A percentile compares a stretch with the other conserved stretches of the same genome.
Evolutionary conservation across 164 flowering plant species (phyloP).

Genomic region (Stephania japonica): DNA sequence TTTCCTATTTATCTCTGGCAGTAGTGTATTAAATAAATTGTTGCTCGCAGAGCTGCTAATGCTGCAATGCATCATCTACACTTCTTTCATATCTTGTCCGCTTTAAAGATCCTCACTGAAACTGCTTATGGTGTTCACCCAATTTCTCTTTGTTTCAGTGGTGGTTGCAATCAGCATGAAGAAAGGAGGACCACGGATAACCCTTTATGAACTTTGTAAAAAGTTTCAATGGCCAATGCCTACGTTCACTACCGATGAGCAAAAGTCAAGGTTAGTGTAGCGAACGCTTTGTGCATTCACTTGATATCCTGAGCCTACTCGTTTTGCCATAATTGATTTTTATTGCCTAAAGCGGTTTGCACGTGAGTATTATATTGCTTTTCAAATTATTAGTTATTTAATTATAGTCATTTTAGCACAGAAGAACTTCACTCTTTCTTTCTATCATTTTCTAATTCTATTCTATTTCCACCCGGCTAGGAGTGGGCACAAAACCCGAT

Average conservation of each 20-base stretch:
- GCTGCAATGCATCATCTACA: neutral
- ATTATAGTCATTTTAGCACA: no score
- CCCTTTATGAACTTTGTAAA: conserved; percentile 60
- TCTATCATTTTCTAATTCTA: no score
- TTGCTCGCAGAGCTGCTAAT: no score
- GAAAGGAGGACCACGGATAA: conserved; percentile 78
- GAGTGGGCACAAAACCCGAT: no score
- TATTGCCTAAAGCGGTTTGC: neutral
- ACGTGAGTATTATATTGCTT: neutral
- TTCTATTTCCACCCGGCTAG: no score
- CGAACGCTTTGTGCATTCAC: neutral
- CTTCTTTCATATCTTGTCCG: neutral
- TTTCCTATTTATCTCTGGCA: no score
- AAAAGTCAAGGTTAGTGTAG: conserved; percentile 44
- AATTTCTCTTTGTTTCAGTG: conserved; percentile 32
- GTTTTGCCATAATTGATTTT: no score
- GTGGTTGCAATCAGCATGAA: conserved; percentile 39
- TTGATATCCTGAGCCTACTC: neutral
- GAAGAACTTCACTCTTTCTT: no score
- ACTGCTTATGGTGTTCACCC: neutral
- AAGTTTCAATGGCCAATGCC: conserved; percentile 77
- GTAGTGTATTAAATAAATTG: no score
- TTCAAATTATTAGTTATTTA: no score
- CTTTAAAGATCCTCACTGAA: neutral
- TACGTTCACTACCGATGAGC: conserved; percentile 42